These are phyloP conservation scores for Heterobasidion irregulare DNA, from an alignment of 1,284 basidiomycete genomes.

Conservation along the genomic window DNA sequence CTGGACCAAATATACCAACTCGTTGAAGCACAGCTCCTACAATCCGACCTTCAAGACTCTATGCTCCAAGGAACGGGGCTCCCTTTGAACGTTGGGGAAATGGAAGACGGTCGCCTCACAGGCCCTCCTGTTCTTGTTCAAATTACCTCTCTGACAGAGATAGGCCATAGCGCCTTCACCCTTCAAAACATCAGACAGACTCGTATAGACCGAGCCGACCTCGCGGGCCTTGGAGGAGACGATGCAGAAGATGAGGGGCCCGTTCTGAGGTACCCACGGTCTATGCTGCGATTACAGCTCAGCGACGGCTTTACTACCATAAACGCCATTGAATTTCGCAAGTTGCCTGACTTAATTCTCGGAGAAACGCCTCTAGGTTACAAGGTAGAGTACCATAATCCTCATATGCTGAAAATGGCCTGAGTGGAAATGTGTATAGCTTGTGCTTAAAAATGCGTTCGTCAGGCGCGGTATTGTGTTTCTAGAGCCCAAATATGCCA, in stretches of 20 bases:
- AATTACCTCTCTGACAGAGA: conserved; percentile 65
- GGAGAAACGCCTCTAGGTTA: conserved; percentile 63
- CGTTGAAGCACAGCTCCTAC: conserved; percentile 59
- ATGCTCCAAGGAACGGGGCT: conserved; percentile 62
- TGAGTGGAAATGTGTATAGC: conserved; percentile 26
- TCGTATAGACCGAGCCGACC: conserved; percentile 50
- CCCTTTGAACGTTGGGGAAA: conserved; percentile 32
- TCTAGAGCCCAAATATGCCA: conserved; percentile 56
- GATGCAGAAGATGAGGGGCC: conserved; percentile 64
- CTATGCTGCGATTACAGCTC: conserved; percentile 60
- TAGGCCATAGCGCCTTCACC: conserved; percentile 63
- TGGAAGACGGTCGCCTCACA: conserved; percentile 24
- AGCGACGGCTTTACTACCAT: conserved; percentile 56
- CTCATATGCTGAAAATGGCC: background rate
- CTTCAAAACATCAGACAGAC: conserved; percentile 55
- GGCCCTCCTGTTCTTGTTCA: conserved; percentile 57
- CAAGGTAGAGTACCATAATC: conserved; percentile 39
- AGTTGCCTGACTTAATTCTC: conserved; percentile 49
- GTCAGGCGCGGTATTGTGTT: conserved; percentile 60
- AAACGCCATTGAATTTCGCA: conserved; percentile 62
- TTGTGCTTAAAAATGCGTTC: conserved; percentile 53
- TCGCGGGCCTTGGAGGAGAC: conserved; percentile 36
- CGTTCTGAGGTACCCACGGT: conserved; percentile 64
- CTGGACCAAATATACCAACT: conserved; percentile 40
- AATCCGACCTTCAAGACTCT: conserved; percentile 61